Base-by-base conservation (phyloP, 345 rosid species). In the Populus tremula region DNA sequence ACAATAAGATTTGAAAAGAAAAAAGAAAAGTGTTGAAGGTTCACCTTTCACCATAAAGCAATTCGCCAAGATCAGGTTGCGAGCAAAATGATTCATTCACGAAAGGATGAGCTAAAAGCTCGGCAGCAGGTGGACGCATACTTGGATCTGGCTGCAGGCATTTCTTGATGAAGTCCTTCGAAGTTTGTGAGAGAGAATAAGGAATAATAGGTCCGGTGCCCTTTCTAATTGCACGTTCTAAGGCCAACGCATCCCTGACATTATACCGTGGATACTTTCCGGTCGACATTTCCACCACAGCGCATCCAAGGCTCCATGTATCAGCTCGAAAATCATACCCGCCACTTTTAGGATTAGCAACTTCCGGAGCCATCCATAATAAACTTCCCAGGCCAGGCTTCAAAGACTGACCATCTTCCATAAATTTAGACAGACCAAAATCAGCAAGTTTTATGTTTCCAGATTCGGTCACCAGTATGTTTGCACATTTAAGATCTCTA, bases 231-330 rank as follows among this genome's bases (percentile, higher is more conserved):
- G 25, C 25, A 25, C 25, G 25, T 25, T 25, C 25, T 25, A 25
- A 25, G 25, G 25, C 25, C 25, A 25, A 25, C 25, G 25, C 25
- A 25, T 25, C 25, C 25, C 25, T 25, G 25, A 25, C 25, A 25
- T 25, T 25, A 27, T 54, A 62, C 73, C 90, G 91, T 0, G 97
- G 97, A 76, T 80, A 78, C 76, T 75, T 78, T 36, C 85, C n/a
- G 14, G 93, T 92, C 68, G 85, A 71, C 98, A 93, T 89, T 78
- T 93, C 98, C 77, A 90, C 78, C 14, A 90, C 94, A 23, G 95
- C 88, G 84, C 94, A 93, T 20, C 96, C 98, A 47, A 93, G 91
- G 83, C 98, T 91, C 93, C 98, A 93, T 77, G 90, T 90, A 84
- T 93, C 98, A 75, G 94, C 91, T 72, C 86, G 81, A 70, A 72